Evolutionary conservation across 805 yeast genomes (phyloP), one percentile per base, ranked within the genome.

Genomic region (Wickerhamiella cacticola): DNA sequence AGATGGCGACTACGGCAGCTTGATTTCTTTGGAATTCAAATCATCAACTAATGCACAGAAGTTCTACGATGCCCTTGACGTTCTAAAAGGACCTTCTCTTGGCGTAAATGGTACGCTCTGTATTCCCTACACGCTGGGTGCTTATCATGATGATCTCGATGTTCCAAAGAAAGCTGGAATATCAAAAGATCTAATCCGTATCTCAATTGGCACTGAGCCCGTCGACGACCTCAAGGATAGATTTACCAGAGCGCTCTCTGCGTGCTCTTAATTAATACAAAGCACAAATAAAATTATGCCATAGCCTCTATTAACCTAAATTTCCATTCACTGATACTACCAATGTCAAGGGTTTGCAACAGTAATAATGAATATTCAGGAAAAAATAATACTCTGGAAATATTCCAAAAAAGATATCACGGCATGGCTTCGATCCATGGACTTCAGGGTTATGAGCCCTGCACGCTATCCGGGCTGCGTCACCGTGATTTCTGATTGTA

Each of bases 401-500:
- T 31, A 8, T 29, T 13, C 33, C 8, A 15, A 69, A 67, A 66
- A 64, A 59, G 51, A 22, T 80, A 80, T 86, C 87, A 82, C 75
- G 77, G 82, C 81, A 73, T 68, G 82, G 88, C 81, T 79, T 80
- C 87, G 88, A 80, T 80, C 88, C 84, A 68, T 74, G 82, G 87
- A 78, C 87, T 76, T 80, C 86, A 80, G 87, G 86, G 88, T 80
- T 80, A 80, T 80, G 88, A 80, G 88, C 88, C 87, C 87, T 78
- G 86, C 86, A 85, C 87, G 87, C 87, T 80, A 79, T 87, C 88
- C 47, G 47, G 47, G 43, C 50, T 48, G 50, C 50, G 50, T 45
- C 50, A 48, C 50, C 47, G 45, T 43, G 50, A 45, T 48, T 36
- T 19, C 34, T 29, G 34, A n/a, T n/a, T n/a, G n/a, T n/a, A n/a